A percentile compares a stretch with the other conserved stretches of the same genome.
These are phyloP conservation scores for Fusarium anguioides DNA, from an alignment of 2,329 filamentous ascomycete genomes.

Conservation along the genomic window DNA sequence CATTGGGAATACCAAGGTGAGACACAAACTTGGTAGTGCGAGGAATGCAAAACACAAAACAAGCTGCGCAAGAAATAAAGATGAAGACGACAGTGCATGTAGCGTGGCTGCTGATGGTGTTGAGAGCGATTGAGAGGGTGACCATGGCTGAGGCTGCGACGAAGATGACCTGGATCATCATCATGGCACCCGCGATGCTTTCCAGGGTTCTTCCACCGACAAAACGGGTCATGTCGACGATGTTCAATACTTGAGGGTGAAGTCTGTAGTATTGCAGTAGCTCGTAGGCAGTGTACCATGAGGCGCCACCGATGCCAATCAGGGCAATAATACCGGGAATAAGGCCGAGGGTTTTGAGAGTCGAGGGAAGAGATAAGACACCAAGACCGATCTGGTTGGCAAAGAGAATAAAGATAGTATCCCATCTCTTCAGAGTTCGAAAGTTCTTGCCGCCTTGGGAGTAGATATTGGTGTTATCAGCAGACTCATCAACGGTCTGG, in stretches of 20 bases:
- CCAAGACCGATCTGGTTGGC: constrained; percentile 45
- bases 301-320: constrained; percentile 71
- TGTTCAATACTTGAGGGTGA: constrained; percentile 74
- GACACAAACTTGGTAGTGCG: constrained; percentile 37
- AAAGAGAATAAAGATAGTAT: constrained; percentile 41
- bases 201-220: constrained; percentile 48
- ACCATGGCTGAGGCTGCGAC: constrained; percentile 35
- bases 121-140: constrained; percentile 33
- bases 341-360: constrained; percentile 72
- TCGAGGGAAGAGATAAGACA: constrained; percentile 75
- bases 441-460: constrained; percentile 41
- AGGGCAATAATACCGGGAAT: constrained; percentile 75
- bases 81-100: constrained; percentile 32
- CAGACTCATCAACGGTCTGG: constrained; percentile 22
- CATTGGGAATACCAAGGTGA: constrained; percentile 23
- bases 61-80: constrained; percentile 17
- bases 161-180: constrained; percentile 39
- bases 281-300: constrained; percentile 64
- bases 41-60: constrained; percentile 22
- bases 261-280: constrained; percentile 73
- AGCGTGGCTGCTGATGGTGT: constrained; percentile 30
- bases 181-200: constrained; percentile 24
- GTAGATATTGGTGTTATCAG: constrained; percentile 37
- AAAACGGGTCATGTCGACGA: constrained; percentile 73
- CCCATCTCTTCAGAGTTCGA: constrained; percentile 40